Evolutionary conservation across 2,329 filamentous ascomycete genomes (phyloP).

Genomic region (Corynespora cassiicola): DNA sequence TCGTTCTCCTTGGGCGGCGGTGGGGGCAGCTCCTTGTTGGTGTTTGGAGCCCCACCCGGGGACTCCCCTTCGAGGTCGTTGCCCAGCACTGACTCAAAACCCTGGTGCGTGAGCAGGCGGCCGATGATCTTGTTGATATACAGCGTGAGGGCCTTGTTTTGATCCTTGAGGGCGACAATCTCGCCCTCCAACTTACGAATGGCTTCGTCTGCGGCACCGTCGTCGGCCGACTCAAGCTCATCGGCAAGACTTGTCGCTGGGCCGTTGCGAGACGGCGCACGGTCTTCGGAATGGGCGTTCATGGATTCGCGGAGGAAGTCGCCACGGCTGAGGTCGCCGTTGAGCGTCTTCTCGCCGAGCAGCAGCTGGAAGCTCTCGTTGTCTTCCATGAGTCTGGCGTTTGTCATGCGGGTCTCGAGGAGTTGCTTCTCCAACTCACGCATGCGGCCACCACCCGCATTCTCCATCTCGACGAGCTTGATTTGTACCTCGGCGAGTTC

Average conservation of each 20-base stretch:
- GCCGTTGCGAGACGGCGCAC: constrained; percentile 40
- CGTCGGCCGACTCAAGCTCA: constrained; percentile 77
- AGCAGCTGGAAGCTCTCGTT: constrained; percentile 98
- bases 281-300: constrained; percentile 40
- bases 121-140: constrained; percentile 99
- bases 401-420: constrained; percentile 92
- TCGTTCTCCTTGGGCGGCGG: constrained; percentile 66
- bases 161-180: constrained; percentile 80
- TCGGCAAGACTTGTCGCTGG: constrained; percentile 66
- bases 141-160: constrained; percentile 95
- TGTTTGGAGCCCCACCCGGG: constrained; percentile 52
- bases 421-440: constrained; percentile 90
- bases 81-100: constrained; percentile 92
- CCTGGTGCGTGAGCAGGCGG: constrained; percentile 88
- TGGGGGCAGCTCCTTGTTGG: constrained; percentile 84
- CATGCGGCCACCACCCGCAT: constrained; percentile 84
- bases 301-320: constrained; percentile 73
- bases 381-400: constrained; percentile 95
- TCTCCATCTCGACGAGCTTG: constrained; percentile 92
- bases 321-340: constrained; percentile 85
- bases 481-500: constrained; percentile 96
- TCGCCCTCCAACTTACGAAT: constrained; percentile 77
- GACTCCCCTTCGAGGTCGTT: constrained; percentile 62
- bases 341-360: constrained; percentile 92
- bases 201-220: constrained; percentile 56